These are phyloP conservation scores for Colletotrichum paranaense DNA, from an alignment of 2,329 filamentous ascomycete genomes.

Conservation along the genomic window DNA sequence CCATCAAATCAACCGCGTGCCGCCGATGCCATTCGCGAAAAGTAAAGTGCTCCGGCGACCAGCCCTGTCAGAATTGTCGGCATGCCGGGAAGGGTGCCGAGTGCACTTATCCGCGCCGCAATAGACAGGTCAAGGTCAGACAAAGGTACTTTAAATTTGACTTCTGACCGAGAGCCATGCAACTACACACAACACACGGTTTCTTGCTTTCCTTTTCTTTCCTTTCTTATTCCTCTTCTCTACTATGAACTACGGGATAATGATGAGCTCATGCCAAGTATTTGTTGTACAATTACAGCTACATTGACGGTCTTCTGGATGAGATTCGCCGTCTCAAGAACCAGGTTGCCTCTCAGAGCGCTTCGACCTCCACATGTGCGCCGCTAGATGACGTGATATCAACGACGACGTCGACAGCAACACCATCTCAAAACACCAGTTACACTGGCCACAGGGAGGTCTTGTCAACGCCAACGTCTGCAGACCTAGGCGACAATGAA, in stretches of 20 bases:
- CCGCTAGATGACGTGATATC: neutral
- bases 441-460: neutral
- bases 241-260: neutral
- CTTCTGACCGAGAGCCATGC: neutral
- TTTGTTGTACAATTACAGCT: constrained; percentile 36
- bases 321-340: constrained; percentile 47
- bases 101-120: constrained; percentile 47
- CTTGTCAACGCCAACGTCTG: constrained; percentile 7
- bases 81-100: constrained; percentile 44
- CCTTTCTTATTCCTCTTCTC: neutral
- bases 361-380: neutral
- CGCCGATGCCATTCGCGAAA: constrained; percentile 47
- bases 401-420: neutral
- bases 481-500: constrained; percentile 1
- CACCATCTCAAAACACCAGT: neutral
- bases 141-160: constrained; percentile 40
- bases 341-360: constrained; percentile 12
- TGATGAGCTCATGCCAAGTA: neutral
- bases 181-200: neutral
- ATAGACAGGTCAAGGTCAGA: constrained; percentile 47
- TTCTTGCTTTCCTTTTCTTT: neutral
- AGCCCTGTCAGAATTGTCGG: constrained; percentile 46
- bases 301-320: constrained; percentile 47
- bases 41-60: constrained; percentile 48
- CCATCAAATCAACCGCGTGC: constrained; percentile 37